Percentiles rank a stretch among this genome's conserved stretches.
Conservation (phyloP, 2,329 filamentous ascomycete genomes). For the Sporothrix luriei region DNA sequence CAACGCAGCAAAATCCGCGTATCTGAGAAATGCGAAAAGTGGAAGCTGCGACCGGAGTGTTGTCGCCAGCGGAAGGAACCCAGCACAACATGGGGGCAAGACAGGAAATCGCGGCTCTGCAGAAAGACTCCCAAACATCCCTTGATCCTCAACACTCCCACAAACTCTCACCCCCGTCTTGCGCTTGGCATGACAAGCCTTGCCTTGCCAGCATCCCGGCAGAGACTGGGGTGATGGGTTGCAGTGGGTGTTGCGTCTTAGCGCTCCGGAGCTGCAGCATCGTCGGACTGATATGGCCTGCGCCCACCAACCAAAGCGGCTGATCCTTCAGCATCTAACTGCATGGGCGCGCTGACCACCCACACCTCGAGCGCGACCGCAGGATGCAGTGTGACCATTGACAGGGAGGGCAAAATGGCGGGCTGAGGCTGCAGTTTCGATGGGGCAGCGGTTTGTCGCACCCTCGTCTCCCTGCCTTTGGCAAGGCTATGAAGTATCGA, state of each 20-base stretch:
- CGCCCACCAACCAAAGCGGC: conserved; percentile 19
- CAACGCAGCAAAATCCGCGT: not conserved
- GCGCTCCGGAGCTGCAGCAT: conserved; percentile 10
- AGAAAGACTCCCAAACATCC: not conserved
- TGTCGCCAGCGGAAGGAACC: not conserved
- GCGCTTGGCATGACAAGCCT: conserved; percentile 4
- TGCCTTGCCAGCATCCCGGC: not conserved
- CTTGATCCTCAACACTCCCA: not conserved
- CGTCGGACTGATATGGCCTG: not conserved
- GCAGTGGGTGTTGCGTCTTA: not conserved
- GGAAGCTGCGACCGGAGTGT: not conserved
- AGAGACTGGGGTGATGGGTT: conserved; percentile 14
- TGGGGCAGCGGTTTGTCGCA: not conserved
- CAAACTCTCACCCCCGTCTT: not conserved
- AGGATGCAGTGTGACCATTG: conserved; percentile 6
- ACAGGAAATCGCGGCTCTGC: not conserved
- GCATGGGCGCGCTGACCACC: conserved; percentile 9
- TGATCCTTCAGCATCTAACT: conserved; percentile 13
- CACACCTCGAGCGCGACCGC: not conserved
- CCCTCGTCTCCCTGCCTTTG: not conserved
- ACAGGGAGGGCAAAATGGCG: not conserved
- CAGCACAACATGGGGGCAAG: not conserved
- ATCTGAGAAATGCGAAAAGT: not conserved
- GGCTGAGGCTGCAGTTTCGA: conserved; percentile 10
- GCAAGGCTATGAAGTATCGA: conserved; percentile 14